Percentiles rank a stretch among this genome's conserved stretches.
Conservation (phyloP, 768 basidiomycete species). For the Phlegmacium glaucopus region DNA sequence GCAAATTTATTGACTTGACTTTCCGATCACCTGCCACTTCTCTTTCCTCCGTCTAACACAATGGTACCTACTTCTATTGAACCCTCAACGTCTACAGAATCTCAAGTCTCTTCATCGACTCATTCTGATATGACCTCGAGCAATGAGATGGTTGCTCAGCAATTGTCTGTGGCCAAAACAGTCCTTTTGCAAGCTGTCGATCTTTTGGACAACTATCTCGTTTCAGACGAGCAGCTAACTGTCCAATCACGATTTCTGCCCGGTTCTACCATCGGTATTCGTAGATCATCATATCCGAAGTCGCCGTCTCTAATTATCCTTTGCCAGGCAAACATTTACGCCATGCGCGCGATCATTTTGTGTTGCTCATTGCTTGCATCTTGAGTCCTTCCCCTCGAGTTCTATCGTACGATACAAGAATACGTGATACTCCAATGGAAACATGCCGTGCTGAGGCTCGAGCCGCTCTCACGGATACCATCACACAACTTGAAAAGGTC, state of each 20-base stretch:
- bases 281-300: constrained; percentile 1
- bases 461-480: constrained; percentile 50
- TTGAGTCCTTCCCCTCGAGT: constrained; percentile 41
- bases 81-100: constrained; percentile 10
- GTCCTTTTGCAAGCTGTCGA: constrained; percentile 73
- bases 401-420: constrained; percentile 73
- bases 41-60: constrained; percentile 7
- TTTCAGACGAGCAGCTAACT: constrained; percentile 66
- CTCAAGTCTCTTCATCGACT: constrained; percentile 24
- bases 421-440: constrained; percentile 85
- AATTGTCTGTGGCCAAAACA: constrained; percentile 64
- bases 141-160: constrained; percentile 39
- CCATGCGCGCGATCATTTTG: constrained; percentile 83
- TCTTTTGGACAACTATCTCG: constrained; percentile 62
- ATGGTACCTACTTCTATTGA: constrained; percentile 21
- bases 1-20: constrained; percentile 18
- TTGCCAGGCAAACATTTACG: constrained; percentile 76
- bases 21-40: constrained; percentile 23
- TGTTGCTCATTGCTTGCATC: constrained; percentile 58
- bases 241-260: constrained; percentile 70
- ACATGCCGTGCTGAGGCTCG: constrained; percentile 56
- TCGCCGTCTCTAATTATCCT: constrained; percentile 3
- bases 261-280: constrained; percentile 82
- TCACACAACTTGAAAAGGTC: constrained; percentile 52
- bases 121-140: constrained; percentile 12